A percentile compares a stretch with the other conserved stretches of the same genome.
Conservation (phyloP, 106 monocot genomes). For the Dendrobium huoshanense region DNA sequence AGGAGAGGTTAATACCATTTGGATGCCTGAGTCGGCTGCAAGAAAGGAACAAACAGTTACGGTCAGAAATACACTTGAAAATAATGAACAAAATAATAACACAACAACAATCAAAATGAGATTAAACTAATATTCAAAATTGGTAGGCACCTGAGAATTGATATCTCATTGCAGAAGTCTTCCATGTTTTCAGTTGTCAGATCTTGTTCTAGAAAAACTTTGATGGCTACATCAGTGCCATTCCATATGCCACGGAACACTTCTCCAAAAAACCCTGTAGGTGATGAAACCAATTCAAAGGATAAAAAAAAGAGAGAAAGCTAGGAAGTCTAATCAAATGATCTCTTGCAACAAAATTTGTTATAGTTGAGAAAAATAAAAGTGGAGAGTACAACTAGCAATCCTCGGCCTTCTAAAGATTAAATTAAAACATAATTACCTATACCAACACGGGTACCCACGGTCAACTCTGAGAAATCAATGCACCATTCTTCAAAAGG, state of each 20-base stretch:
- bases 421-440: conserved; percentile 19
- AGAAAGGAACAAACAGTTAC: conserved; percentile 10
- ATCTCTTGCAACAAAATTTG: neutral
- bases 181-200: conserved; percentile 95
- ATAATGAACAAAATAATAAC: conserved; percentile 1
- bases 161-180: conserved; percentile 98
- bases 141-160: conserved; percentile 68
- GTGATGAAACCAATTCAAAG: neutral
- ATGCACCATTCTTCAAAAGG: conserved; percentile 96
- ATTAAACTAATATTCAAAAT: neutral
- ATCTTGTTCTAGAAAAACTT: conserved; percentile 97
- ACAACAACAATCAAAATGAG: neutral
- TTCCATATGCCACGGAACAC: conserved; percentile 99
- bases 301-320: neutral
- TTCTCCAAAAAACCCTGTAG: conserved; percentile 95
- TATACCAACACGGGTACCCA: conserved; percentile 92
- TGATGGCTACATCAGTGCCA: conserved; percentile 99
- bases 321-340: neutral
- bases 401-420: neutral
- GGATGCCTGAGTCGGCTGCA: conserved; percentile 99
- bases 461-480: conserved; percentile 89
- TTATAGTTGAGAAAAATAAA: neutral
- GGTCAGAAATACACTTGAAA: neutral
- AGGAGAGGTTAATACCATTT: conserved; percentile 60
- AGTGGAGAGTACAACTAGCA: neutral